Evolutionary conservation across 768 basidiomycete species (phyloP), one percentile per base, ranked within the genome.

Genomic region (Phallus indusiatus): DNA sequence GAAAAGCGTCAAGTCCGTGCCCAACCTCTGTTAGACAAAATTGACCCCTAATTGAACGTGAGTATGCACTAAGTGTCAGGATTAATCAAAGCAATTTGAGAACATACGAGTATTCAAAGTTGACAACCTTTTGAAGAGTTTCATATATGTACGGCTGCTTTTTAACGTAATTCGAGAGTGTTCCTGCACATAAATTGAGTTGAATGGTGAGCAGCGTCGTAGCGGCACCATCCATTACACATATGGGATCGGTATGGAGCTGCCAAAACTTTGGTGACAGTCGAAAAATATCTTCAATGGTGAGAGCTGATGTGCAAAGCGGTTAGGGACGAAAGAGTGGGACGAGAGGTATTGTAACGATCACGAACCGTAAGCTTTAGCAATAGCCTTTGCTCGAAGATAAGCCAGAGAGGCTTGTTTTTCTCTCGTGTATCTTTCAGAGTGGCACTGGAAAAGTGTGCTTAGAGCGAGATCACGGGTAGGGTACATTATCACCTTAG

Each of bases 1-100:
- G 81, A 63, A 79, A 76, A 1, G 81, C 77, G 50, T 83, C 82
- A n/a, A 83, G 67, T 16, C 81, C 82, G 60, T 84, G 83, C 1
- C 79, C 81, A 9, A 79, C 75, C 69, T 82, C 82, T 0, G 78
- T 78, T 0, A 78, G 76, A 47, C 82, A 68, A 50, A 81, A 74
- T 62, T 77, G 82, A 46, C 81, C 71, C 1, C 81, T 81, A 36
- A 42, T 33, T 2, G 2, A 50, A 33, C 34, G 9, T 46, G n/a
- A n/a, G 28, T 22, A 42, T 5, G 2, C n/a, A n/a, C n/a, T 9
- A 20, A 28, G 16, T 17, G 59, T 28, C 28, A 28, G 28, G n/a
- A n/a, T n/a, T n/a, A 28, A 36, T 18, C 12, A 28, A 7, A 54
- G 16, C 20, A 48, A 18, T 28, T 33, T 50, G 16, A n/a, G n/a